A percentile compares a stretch with the other conserved stretches of the same genome.
phyloP scores from a whole-genome alignment of 306 rosid species.

The Castanopsis chinensis region DNA sequence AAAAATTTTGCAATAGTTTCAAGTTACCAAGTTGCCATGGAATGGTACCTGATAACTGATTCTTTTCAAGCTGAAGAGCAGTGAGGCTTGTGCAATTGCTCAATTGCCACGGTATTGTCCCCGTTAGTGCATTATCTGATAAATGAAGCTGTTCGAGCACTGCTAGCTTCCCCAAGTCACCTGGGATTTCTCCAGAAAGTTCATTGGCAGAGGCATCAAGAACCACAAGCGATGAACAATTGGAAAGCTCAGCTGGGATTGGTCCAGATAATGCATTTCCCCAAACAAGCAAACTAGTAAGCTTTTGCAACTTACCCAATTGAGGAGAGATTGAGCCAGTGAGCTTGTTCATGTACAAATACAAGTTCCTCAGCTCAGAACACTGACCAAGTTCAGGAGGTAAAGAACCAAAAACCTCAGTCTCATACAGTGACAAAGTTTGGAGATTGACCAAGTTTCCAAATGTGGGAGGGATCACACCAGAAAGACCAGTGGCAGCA shows the following conservation, averaged over 20 bases:
- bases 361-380: conserved; percentile 78
- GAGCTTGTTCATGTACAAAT: conserved; percentile 80
- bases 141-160: conserved; percentile 88
- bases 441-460: conserved; percentile 82
- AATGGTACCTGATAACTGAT: conserved; percentile 82
- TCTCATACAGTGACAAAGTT: conserved; percentile 80
- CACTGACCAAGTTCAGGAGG: conserved; percentile 79
- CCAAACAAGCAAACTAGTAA: conserved; percentile 82
- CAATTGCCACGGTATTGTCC: conserved; percentile 75
- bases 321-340: conserved; percentile 73
- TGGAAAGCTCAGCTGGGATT: conserved; percentile 79
- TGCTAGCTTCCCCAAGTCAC: conserved; percentile 71
- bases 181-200: conserved; percentile 70
- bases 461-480: conserved; percentile 72
- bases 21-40: conserved; percentile 80
- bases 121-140: conserved; percentile 72
- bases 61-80: conserved; percentile 89
- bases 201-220: conserved; percentile 82
- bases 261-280: conserved; percentile 69
- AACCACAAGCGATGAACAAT: conserved; percentile 79
- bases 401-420: conserved; percentile 72
- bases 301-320: conserved; percentile 74
- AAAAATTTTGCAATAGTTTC: conserved; percentile 68
- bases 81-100: conserved; percentile 89
- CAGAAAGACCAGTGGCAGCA: conserved; percentile 90